phyloP scores from a whole-genome alignment of 441 rosid genomes.

The Populus tomentosa region DNA sequence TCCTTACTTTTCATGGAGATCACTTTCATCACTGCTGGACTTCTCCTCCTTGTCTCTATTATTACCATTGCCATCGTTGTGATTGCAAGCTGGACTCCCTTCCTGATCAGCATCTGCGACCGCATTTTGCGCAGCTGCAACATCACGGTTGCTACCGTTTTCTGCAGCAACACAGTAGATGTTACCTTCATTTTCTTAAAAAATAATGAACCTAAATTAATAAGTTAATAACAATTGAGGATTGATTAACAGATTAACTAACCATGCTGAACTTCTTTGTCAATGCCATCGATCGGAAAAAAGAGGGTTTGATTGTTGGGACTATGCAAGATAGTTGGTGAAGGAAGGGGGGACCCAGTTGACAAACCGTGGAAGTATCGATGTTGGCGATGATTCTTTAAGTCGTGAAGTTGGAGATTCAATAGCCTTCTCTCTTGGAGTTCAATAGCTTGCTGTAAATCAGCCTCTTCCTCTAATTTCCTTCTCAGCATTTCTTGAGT shows the following conservation, averaged over 20 bases:
- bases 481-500: slow-evolving; percentile 59
- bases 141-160: slow-evolving; percentile 21
- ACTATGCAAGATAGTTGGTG: slow-evolving; percentile 42
- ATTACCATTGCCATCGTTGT: slow-evolving; percentile 4
- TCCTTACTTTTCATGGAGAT: slow-evolving; percentile 42
- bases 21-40: slow-evolving; percentile 34
- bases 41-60: slow-evolving; percentile 29
- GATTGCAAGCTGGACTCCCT: slow-evolving; percentile 20
- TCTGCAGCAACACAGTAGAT: slow-evolving; percentile 20
- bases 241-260: slow-evolving; percentile 11
- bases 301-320: slow-evolving; percentile 36
- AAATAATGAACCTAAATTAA: neutral
- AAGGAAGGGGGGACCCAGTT: slow-evolving; percentile 38
- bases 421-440: slow-evolving; percentile 60
- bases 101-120: slow-evolving; percentile 25
- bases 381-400: slow-evolving; percentile 32
- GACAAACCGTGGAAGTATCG: slow-evolving; percentile 41
- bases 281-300: slow-evolving; percentile 31
- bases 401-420: slow-evolving; percentile 65
- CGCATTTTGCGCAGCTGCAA: slow-evolving; percentile 14
- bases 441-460: slow-evolving; percentile 69
- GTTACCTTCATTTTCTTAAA: neutral
- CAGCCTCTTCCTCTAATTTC: slow-evolving; percentile 62
- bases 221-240: neutral
- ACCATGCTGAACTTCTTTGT: slow-evolving; percentile 23